Percentiles rank a stretch among this genome's conserved stretches.
Conservation (phyloP, 176 grass and related monocot genomes). For the Oryza rufipogon region DNA sequence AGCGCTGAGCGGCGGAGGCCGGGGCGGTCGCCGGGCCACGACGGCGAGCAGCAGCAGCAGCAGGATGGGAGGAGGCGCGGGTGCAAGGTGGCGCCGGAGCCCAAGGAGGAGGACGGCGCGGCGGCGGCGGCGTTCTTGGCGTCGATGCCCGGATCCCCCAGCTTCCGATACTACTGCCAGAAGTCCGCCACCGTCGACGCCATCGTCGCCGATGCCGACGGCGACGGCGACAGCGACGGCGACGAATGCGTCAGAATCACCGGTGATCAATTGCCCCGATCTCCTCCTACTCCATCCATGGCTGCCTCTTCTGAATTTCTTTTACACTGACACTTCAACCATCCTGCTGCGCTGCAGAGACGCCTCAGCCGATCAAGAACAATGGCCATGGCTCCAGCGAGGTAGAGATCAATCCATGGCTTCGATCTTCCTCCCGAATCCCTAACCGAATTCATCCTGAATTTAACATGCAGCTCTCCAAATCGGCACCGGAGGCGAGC, state of each 20-base stretch:
- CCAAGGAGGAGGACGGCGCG: not conserved
- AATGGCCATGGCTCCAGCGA: conserved; percentile 8
- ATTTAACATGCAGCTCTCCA: conserved; percentile 11
- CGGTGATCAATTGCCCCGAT: not conserved
- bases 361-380: conserved; percentile 21
- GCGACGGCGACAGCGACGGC: not conserved
- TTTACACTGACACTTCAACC: not conserved
- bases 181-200: conserved; percentile 29
- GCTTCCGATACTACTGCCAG: conserved; percentile 63
- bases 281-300: not conserved
- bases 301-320: not conserved
- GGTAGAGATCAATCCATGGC: conserved; percentile 30
- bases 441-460: not conserved
- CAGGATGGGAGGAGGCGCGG: conserved; percentile 2
- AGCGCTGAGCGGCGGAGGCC: conserved; percentile 43
- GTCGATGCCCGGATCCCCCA: conserved; percentile 48
- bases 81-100: conserved; percentile 42
- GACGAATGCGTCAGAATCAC: not conserved
- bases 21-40: conserved; percentile 10
- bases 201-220: conserved; percentile 23
- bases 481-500: conserved; percentile 9
- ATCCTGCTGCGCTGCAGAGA: conserved; percentile 37
- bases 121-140: too few relatives aligned
- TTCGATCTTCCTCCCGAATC: not conserved
- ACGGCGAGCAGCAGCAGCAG: not conserved